Base-by-base conservation (phyloP, 2,329 filamentous ascomycete species). In the Cordyceps militaris region DNA sequence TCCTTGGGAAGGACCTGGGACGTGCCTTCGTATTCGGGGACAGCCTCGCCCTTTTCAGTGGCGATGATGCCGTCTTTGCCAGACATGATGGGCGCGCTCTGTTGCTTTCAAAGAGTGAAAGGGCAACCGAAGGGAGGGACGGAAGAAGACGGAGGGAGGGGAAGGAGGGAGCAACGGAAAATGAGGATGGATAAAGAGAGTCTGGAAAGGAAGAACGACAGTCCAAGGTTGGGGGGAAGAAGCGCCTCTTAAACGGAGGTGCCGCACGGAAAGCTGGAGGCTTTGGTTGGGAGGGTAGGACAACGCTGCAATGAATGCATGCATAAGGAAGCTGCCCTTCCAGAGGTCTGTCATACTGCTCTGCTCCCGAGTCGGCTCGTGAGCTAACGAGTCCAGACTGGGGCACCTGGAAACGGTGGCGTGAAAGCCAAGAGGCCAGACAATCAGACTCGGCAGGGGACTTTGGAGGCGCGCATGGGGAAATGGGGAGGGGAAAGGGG, bases 1-100 rank as follows among this genome's bases (percentile, higher is more conserved):
- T 60, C 57, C 50, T 60, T 61, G 51, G 58, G 53, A 28, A 60
- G 32, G 8, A 57, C 53, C 6, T 56, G 48, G 8, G 58, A 48
- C 26, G 52, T 56, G n/a, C 58, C 47, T 32, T 44, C 55, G 32
- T 59, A 46, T 32, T 59, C 50, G 13, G 56, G 32, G 24, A 61
- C 42, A 26, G 50, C 26, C 21, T 51, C 36, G 46, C 56, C 57
- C 62, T 65, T 65, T 23, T 65, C 63, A 40, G 60, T 24, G 36
- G 57, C 34, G 40, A 59, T 16, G 9, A 58, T 50, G 36, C 50
- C 57, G 57, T 58, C 57, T 55, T 58, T 58, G 24, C 38, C 43
- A 55, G 57, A 58, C 57, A 58, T 58, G 57, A 19, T 43, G 34
- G 44, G 23, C n/a, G 23, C 3, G 23, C 19, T 43, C 50, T 47